Evolutionary conservation across 2,329 filamentous ascomycete genomes (phyloP), one percentile per base, ranked within the genome.

Genomic region (Microcyclospora tardicrescens): DNA sequence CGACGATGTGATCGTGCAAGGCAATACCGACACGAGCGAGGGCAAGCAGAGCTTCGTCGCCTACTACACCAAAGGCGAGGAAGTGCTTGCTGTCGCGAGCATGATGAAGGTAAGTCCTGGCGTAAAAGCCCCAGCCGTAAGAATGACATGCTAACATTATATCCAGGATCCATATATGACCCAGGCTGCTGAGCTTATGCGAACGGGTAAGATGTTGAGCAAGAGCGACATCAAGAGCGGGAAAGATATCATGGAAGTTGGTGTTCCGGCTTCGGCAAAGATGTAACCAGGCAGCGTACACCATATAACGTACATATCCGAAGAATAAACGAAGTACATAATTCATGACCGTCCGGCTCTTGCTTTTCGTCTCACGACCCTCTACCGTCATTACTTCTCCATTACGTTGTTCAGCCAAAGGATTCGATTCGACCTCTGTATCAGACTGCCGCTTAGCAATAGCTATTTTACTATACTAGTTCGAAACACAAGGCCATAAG

Each of bases 1-100:
- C 66, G 91, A 98, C 56, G 86, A 93, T 51, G 56, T 95, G 4
- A 71, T 96, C 1, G 51, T 98, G 10, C 73, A 82, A 36, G 89
- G 89, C 10, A 74, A 83, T 49, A 75, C 79, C 0, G 79, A 78
- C 3, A 76, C 58, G 5, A 64, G 66, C 41, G 56, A 59, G 40
- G 57, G 57, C 36, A 67, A 87, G 55, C 75, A 75, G 43, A 86
- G 85, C 56, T 98, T 94, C 56, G 78, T 81, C 5, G 89, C 85
- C 0, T 98, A 84, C 63, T 98, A 95, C 59, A 79, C 77, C 38
- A 81, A 83, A 58, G 86, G 81, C 2, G 84, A 96, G 37, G 81
- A 77, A 0, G 79, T 95, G 1, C 83, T 95, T 10, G 91, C 91
- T 0, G 82, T 95, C 52, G 85, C 85, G 0, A 89, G 76, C 42